phyloP scores from a whole-genome alignment of 1,284 basidiomycete genomes.

The Malassezia obtusa region DNA sequence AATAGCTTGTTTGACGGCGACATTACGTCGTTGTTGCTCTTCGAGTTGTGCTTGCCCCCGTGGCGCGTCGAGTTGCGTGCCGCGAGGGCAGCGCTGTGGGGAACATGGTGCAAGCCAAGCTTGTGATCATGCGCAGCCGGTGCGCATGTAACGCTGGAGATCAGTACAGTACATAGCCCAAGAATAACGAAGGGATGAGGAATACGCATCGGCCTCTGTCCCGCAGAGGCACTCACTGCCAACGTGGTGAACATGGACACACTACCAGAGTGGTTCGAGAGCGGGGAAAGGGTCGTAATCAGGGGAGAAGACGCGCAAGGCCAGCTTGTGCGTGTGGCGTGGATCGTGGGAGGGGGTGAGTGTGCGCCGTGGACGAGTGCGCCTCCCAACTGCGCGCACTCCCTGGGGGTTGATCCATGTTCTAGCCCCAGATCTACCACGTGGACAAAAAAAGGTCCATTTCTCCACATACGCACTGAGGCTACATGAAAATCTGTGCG shows the following conservation, averaged over 20 bases:
- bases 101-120: neutral
- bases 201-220: neutral
- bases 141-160: neutral
- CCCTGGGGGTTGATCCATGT: neutral
- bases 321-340: neutral
- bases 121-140: neutral
- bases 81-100: neutral
- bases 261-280: neutral
- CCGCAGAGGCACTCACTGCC: conserved; percentile 1
- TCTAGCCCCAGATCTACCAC: neutral
- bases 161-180: neutral
- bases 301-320: neutral
- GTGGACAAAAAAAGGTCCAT: too few relatives aligned
- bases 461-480: neutral
- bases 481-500: conserved; percentile 1
- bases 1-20: conserved; percentile 11
- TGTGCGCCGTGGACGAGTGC: too few relatives aligned
- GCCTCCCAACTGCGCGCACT: too few relatives aligned
- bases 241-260: neutral
- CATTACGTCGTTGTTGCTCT: neutral
- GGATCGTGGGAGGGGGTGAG: neutral
- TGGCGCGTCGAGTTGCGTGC: neutral
- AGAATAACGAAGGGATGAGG: neutral
- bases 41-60: neutral
- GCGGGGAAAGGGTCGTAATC: neutral